Conservation (phyloP, 139 green algal species). For the Coccomyxa sp. region DNA sequence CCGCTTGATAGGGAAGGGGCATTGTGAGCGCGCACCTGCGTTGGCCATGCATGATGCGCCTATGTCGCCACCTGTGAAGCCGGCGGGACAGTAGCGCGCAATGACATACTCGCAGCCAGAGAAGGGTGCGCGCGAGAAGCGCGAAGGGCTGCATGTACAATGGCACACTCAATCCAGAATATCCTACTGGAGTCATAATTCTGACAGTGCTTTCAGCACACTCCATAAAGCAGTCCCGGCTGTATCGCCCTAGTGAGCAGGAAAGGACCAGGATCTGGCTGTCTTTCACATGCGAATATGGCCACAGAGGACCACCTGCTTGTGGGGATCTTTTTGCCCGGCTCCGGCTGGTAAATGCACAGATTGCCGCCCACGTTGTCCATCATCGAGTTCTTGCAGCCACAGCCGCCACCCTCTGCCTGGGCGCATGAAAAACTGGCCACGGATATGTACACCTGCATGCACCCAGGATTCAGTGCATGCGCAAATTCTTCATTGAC, state of each 20-base stretch:
- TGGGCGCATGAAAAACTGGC: background rate
- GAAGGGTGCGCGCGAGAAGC: background rate
- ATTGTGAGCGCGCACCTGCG: background rate
- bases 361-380: background rate
- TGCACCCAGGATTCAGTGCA: too few species aligned
- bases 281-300: too few species aligned
- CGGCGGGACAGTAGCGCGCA: background rate
- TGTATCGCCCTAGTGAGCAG: too few species aligned
- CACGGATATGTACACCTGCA: background rate
- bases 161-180: too few species aligned
- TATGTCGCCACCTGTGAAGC: background rate
- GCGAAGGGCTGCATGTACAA: background rate
- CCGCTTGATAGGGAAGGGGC: too few species aligned
- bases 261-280: too few species aligned
- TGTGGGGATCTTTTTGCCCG: background rate
- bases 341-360: background rate
- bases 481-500: too few species aligned
- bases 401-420: background rate
- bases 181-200: too few species aligned
- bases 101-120: background rate
- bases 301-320: too few species aligned
- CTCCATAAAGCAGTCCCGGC: too few species aligned
- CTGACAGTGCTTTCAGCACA: too few species aligned
- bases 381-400: background rate
- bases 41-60: background rate